phyloP scores from a whole-genome alignment of 176 grass and related monocot genomes.

The Oryza coarctata region DNA sequence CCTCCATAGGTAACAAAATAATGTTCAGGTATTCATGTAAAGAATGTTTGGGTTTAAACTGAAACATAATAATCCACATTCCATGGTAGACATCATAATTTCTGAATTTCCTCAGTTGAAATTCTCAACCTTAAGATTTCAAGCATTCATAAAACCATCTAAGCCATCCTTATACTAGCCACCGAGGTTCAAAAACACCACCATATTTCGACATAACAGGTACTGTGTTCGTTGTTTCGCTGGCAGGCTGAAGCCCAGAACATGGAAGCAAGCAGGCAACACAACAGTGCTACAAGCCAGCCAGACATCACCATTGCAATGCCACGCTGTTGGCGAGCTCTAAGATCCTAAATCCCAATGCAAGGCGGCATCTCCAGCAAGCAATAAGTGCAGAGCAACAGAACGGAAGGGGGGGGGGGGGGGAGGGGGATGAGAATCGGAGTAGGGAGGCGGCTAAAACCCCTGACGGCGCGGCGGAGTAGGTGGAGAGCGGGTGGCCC shows the following conservation, averaged over 20 bases:
- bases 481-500: constrained; percentile 39
- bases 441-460: background rate
- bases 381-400: background rate
- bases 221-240: background rate
- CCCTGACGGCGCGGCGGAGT: constrained; percentile 33
- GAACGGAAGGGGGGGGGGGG: background rate
- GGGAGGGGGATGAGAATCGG: background rate
- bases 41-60: background rate
- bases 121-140: background rate
- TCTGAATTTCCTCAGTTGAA: background rate
- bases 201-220: background rate
- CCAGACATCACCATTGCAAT: background rate
- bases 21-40: background rate
- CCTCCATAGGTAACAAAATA: background rate
- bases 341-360: constrained; percentile 6
- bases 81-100: background rate
- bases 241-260: background rate
- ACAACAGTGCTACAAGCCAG: background rate
- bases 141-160: background rate
- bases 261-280: background rate
- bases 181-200: background rate
- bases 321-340: background rate
- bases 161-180: background rate
- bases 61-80: background rate
- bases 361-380: background rate